Base-by-base conservation (phyloP, 2,329 filamentous ascomycete species). In the Fusarium foetens region DNA sequence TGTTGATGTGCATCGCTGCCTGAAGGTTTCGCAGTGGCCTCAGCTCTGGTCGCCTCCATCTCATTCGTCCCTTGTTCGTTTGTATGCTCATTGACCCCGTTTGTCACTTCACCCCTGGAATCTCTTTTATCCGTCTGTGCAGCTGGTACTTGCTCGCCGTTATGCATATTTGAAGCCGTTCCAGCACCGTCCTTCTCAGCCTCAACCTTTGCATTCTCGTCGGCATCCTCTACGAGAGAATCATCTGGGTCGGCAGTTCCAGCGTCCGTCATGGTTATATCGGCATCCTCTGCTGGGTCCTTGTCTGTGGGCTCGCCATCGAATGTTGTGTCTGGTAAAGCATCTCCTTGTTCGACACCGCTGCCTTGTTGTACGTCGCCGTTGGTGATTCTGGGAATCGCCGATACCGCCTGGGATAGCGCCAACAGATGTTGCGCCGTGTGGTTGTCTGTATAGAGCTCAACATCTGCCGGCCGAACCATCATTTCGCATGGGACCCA, bases 401-500 rank as follows among this genome's bases (percentile, higher is more conserved):
- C 33, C 16, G 71, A 60, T 21, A 74, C 65, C 42, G 61, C 59
- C 45, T 80, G 76, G 25, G 78, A 75, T 17, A 80, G 63, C 36
- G 73, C 78, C 43, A 81, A 70, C 46, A 82, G 79, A 59, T 82
- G 80, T 42, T 80, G 81, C 27, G 81, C 80, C 13, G 85, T 79
- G 52, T 84, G 82, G 25, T 85, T 81, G 58, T 88, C 84, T 53
- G 83, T 84, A 70, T 87, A 92, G 4, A 90, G 79, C 39, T 87
- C 83, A 59, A 85, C 81, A 74, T 92, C 89, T 73, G 88, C 84
- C 9, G 86, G 82, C 2, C 86, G 86, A 41, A 90, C 81, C 81
- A 91, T 87, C 71, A 85, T 82, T 51, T 86, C 85, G 76, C 89
- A 91, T 12, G 89, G 89, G 48, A 87, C 86, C 90, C 90, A 92